These are phyloP conservation scores for Botryotinia calthae DNA, from an alignment of 2,329 filamentous ascomycete species.

Conservation along the genomic window DNA sequence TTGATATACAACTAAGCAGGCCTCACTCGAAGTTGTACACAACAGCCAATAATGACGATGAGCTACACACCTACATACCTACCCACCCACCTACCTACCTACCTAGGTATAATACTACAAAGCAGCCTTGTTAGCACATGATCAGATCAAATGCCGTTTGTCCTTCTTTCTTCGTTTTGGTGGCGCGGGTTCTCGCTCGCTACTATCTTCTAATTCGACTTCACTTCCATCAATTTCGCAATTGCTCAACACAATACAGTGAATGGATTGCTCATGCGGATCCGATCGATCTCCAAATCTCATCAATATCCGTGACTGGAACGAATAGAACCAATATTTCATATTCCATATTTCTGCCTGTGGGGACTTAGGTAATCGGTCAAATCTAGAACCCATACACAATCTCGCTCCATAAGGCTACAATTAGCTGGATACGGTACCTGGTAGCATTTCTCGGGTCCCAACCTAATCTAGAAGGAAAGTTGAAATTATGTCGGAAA, in stretches of 20 bases:
- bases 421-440: not conserved
- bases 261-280: not conserved
- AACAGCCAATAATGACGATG: not conserved
- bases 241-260: not conserved
- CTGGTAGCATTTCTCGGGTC: constrained; percentile 1
- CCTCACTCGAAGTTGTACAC: not conserved
- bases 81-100: not conserved
- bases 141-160: not conserved
- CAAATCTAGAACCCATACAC: constrained; percentile 3
- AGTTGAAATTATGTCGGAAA: constrained; percentile 15
- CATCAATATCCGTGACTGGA: not conserved
- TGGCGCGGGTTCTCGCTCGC: not conserved
- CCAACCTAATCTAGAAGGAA: not conserved
- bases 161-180: not conserved
- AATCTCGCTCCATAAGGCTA: not conserved
- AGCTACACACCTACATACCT: not conserved
- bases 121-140: constrained; percentile 15
- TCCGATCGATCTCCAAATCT: not conserved
- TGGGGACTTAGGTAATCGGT: not conserved
- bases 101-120: not conserved
- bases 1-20: too few species aligned
- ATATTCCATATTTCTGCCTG: too few species aligned
- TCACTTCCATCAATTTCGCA: not conserved
- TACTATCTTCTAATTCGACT: not conserved
- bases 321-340: not conserved